A percentile compares a stretch with the other conserved stretches of the same genome.
phyloP scores from a whole-genome alignment of 1,139 yeast species.

The Diutina pseudorugosa region DNA sequence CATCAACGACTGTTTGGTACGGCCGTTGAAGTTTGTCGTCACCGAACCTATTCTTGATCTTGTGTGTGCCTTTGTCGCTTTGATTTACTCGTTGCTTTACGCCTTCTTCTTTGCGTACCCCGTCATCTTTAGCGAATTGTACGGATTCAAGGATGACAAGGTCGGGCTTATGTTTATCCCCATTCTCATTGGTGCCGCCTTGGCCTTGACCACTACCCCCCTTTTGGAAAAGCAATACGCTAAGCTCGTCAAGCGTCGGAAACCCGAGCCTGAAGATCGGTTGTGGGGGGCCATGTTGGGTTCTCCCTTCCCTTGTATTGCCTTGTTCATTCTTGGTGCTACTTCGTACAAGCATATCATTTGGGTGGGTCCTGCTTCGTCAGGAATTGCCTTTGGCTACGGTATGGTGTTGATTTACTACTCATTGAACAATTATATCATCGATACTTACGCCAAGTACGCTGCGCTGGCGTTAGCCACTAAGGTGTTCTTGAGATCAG shows the following conservation, averaged over 20 bases:
- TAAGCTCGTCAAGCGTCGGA: conserved; percentile 39
- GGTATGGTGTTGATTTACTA: conserved; percentile 88
- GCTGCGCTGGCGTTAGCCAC: conserved; percentile 93
- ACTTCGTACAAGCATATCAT: conserved; percentile 68
- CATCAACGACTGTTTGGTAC: conserved; percentile 50
- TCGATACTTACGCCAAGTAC: conserved; percentile 73
- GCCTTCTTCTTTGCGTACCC: conserved; percentile 92
- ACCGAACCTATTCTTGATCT: conserved; percentile 79
- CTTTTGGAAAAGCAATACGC: conserved; percentile 52
- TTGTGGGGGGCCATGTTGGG: conserved; percentile 83
- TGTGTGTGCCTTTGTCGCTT: conserved; percentile 74
- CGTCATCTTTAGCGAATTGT: conserved; percentile 54
- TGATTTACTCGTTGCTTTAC: conserved; percentile 75
- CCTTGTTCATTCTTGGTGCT: conserved; percentile 81
- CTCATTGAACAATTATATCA: conserved; percentile 78
- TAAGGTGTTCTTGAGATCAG: conserved; percentile 76
- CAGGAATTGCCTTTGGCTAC: conserved; percentile 81
- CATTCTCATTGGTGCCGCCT: conserved; percentile 69
- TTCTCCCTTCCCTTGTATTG: conserved; percentile 79
- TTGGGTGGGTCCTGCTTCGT: conserved; percentile 92
- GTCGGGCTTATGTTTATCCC: conserved; percentile 83
- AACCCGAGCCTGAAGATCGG: conserved; percentile 79
- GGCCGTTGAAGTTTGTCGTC: conserved; percentile 64
- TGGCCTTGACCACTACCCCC: conserved; percentile 66
- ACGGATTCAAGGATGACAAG: conserved; percentile 53